phyloP scores from a whole-genome alignment of 176 grass and related monocot genomes.

The Raddia distichophylla region DNA sequence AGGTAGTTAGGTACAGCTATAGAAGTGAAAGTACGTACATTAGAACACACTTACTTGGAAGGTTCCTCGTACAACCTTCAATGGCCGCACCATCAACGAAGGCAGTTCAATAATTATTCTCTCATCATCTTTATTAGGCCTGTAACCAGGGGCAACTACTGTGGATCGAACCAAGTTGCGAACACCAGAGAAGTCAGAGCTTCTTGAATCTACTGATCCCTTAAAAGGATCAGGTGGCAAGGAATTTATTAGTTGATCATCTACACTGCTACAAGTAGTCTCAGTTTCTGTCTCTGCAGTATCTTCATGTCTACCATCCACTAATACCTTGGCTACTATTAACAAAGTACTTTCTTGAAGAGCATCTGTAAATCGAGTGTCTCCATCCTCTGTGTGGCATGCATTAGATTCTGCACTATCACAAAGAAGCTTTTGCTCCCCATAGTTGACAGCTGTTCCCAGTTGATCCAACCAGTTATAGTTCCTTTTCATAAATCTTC shows the following conservation, averaged over 20 bases:
- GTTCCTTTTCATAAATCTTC: slow-evolving; percentile 94
- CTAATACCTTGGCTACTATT: slow-evolving; percentile 64
- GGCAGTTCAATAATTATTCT: slow-evolving; percentile 91
- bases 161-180: slow-evolving; percentile 75
- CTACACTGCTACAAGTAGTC: slow-evolving; percentile 51
- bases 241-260: slow-evolving; percentile 66
- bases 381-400: slow-evolving; percentile 41
- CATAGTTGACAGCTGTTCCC: slow-evolving; percentile 62
- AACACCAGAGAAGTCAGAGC: slow-evolving; percentile 65
- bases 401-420: slow-evolving; percentile 49
- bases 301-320: slow-evolving; percentile 68
- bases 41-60: slow-evolving; percentile 90
- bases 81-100: slow-evolving; percentile 79
- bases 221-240: slow-evolving; percentile 55
- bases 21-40: slow-evolving; percentile 59
- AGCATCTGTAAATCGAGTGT: slow-evolving; percentile 44
- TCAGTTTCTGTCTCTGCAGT: slow-evolving; percentile 59
- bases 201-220: slow-evolving; percentile 71
- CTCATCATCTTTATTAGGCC: slow-evolving; percentile 61
- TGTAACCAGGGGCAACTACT: slow-evolving; percentile 70
- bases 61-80: slow-evolving; percentile 88
- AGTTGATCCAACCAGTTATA: slow-evolving; percentile 77
- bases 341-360: slow-evolving; percentile 69
- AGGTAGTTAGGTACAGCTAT: slow-evolving; percentile 28
- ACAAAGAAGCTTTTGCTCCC: slow-evolving; percentile 60